These are phyloP conservation scores for bread wheat (Triticum aestivum) DNA, from an alignment of 176 grass and related monocot genomes.

Conservation along the genomic window IWGSC_CS_RefSeq_v2.1 NC_057803.1:737976730-737977229, in stretches of 20 bases:
- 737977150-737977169: no score
- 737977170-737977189: no score
- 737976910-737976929: not conserved
- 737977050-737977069: not conserved
- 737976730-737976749: not conserved
- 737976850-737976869: conserved; percentile 9
- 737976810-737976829: not conserved
- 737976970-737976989: not conserved
- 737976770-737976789: not conserved
- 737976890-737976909: not conserved
- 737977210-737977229: no score
- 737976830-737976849: not conserved
- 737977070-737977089: not conserved
- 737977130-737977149: no score
- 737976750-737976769: not conserved
- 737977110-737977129: no score
- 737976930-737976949: conserved; percentile 7
- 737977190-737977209: no score
- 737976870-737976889: not conserved
- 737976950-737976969: not conserved
- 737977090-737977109: no score
- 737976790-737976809: not conserved
- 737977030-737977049: not conserved
- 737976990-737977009: not conserved
- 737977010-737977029: not conserved